phyloP scores from a whole-genome alignment of 2,329 filamentous ascomycete genomes.

The Fusarium fracticaudum region DNA sequence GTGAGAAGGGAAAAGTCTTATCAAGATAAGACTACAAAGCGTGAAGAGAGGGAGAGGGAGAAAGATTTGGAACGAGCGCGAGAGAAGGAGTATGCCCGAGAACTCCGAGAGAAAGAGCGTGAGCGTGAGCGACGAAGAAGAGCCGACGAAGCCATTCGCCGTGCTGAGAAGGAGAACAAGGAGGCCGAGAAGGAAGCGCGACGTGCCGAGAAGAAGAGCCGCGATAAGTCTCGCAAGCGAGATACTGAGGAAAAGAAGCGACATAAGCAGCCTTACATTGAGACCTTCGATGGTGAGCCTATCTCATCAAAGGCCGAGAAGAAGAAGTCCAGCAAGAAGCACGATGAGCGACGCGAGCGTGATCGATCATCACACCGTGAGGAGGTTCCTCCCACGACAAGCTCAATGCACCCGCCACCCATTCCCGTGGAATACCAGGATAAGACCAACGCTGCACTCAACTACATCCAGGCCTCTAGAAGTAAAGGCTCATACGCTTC shows the following conservation, averaged over 20 bases:
- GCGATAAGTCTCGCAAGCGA: conserved; percentile 52
- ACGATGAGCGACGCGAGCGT: conserved; percentile 51
- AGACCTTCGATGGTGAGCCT: conserved; percentile 45
- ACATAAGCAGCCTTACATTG: conserved; percentile 49
- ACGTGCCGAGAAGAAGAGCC: conserved; percentile 50
- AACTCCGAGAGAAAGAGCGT: conserved; percentile 40
- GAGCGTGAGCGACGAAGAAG: conserved; percentile 21
- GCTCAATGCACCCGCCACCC: conserved; percentile 32
- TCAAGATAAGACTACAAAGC: conserved; percentile 56
- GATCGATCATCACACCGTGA: conserved; percentile 49
- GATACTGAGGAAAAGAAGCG: conserved; percentile 52
- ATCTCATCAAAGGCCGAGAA: conserved; percentile 43
- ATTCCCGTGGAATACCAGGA: conserved; percentile 36
- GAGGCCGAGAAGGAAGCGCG: conserved; percentile 47
- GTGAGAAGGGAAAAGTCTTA: conserved; percentile 60
- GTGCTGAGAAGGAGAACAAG: conserved; percentile 44
- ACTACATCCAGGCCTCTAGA: conserved; percentile 48
- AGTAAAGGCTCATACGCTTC: conserved; percentile 42
- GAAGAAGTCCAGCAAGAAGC: conserved; percentile 54
- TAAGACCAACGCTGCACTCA: conserved; percentile 31
- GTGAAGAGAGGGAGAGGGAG: conserved; percentile 51
- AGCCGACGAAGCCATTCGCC: conserved; percentile 31
- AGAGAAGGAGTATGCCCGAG: conserved; percentile 37
- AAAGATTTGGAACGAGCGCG: conserved; percentile 48
- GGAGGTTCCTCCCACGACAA: conserved; percentile 39